These are phyloP conservation scores for Phoma herbarum DNA, from an alignment of 2,329 filamentous ascomycete species.

Conservation along the genomic window DNA sequence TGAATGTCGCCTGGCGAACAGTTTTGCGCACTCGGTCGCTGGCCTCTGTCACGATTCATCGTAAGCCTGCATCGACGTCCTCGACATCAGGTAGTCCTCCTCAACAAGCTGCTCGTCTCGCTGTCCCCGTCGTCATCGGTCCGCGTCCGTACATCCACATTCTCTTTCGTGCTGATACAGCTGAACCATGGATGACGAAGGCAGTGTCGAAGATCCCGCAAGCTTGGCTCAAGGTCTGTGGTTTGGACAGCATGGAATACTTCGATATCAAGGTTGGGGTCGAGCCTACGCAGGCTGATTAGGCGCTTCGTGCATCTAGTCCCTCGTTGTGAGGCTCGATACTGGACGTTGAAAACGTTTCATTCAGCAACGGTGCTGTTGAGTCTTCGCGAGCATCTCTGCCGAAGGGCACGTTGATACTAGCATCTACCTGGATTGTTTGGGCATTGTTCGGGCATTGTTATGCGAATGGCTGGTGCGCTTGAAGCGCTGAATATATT, in stretches of 20 bases:
- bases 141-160: conserved; percentile 37
- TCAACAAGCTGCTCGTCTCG: no score
- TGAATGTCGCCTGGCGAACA: conserved; percentile 37
- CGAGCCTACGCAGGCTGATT: background rate
- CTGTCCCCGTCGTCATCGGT: background rate
- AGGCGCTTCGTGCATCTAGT: background rate
- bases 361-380: no score
- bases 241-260: conserved; percentile 40
- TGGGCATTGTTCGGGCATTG: no score
- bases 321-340: no score
- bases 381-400: no score
- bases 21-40: conserved; percentile 35
- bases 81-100: no score
- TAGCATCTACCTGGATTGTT: no score
- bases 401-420: no score
- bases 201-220: conserved; percentile 23
- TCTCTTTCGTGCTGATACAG: conserved; percentile 32
- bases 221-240: conserved; percentile 31
- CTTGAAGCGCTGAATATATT: no score
- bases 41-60: conserved; percentile 32
- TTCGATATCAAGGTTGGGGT: conserved; percentile 42
- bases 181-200: conserved; percentile 37
- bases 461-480: no score
- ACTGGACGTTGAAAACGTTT: no score
- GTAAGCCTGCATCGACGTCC: conserved; percentile 14